A percentile compares a stretch with the other conserved stretches of the same genome.
phyloP scores from a whole-genome alignment of 768 basidiomycete genomes.

The Mycena capillaripes region DNA sequence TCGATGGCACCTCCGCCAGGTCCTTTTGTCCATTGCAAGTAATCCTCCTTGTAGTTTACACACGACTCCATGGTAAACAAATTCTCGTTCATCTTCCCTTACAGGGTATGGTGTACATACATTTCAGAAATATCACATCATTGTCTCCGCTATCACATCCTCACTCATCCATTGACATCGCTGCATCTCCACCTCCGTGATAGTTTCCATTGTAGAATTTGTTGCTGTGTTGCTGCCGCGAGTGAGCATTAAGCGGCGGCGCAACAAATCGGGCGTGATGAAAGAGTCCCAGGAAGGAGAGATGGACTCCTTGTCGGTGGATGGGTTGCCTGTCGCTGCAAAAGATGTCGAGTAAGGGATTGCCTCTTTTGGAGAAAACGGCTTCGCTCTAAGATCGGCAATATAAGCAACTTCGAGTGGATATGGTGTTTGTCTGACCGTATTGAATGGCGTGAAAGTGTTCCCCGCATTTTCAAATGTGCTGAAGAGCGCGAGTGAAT shows the following conservation, averaged over 20 bases:
- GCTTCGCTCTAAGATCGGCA: slow-evolving; percentile 49
- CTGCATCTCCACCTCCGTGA: slow-evolving; percentile 47
- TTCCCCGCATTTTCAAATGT: slow-evolving; percentile 49
- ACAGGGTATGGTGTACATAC: too few relatives aligned
- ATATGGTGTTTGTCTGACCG: slow-evolving; percentile 37
- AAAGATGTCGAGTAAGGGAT: slow-evolving; percentile 62
- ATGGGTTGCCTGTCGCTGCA: slow-evolving; percentile 47
- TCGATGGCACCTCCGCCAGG: too few relatives aligned
- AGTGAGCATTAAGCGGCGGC: slow-evolving; percentile 42
- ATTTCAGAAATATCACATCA: slow-evolving; percentile 5
- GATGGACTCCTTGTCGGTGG: slow-evolving; percentile 34
- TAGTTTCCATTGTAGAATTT: slow-evolving; percentile 46
- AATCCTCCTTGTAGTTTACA: too few relatives aligned
- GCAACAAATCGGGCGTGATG: slow-evolving; percentile 20
- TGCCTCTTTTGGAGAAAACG: slow-evolving; percentile 52
- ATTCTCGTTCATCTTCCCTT: too few relatives aligned
- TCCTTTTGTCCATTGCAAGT: too few relatives aligned
- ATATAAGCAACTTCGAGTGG: not conserved
- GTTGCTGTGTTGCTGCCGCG: slow-evolving; percentile 44
- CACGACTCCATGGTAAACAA: too few relatives aligned
- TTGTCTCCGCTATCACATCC: slow-evolving; percentile 49
- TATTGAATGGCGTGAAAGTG: slow-evolving; percentile 54
- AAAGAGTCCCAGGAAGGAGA: slow-evolving; percentile 48
- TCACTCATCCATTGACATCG: slow-evolving; percentile 59
- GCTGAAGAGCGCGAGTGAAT: slow-evolving; percentile 25